Percentiles rank a stretch among this genome's conserved stretches.
These are phyloP conservation scores for Aspergillus mulundensis DNA, from an alignment of 495 filamentous ascomycete species.

Conservation along the genomic window DNA sequence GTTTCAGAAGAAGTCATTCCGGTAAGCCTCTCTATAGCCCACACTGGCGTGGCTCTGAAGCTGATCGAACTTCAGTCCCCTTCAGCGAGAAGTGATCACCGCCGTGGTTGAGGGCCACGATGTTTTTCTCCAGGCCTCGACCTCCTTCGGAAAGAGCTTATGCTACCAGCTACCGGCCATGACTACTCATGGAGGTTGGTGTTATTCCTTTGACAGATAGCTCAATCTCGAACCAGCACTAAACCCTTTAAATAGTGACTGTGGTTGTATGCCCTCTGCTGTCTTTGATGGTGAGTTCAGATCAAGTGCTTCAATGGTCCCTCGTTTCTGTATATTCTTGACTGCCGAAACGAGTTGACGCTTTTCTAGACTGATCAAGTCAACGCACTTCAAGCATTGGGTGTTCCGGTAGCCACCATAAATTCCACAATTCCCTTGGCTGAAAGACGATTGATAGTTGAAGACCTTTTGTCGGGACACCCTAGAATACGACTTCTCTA, in stretches of 20 bases:
- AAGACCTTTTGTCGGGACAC: slow-evolving; percentile 82
- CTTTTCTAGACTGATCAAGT: slow-evolving; percentile 77
- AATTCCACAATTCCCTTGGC: slow-evolving; percentile 69
- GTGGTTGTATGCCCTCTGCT: slow-evolving; percentile 88
- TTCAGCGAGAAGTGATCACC: slow-evolving; percentile 81
- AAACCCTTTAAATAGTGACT: slow-evolving; percentile 54
- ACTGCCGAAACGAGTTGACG: background rate
- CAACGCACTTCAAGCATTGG: slow-evolving; percentile 66
- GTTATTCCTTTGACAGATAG: slow-evolving; percentile 2
- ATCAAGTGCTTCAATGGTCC: background rate
- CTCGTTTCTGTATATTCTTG: background rate
- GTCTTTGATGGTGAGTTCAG: slow-evolving; percentile 71
- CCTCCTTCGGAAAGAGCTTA: slow-evolving; percentile 90
- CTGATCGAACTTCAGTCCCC: slow-evolving; percentile 50
- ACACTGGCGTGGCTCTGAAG: slow-evolving; percentile 12
- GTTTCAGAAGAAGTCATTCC: slow-evolving; percentile 71
- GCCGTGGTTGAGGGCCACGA: slow-evolving; percentile 79
- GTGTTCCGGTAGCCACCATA: slow-evolving; percentile 76
- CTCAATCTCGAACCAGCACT: background rate
- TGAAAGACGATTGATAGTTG: slow-evolving; percentile 65
- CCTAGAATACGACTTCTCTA: slow-evolving; percentile 81
- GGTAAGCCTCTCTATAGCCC: slow-evolving; percentile 40
- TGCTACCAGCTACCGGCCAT: slow-evolving; percentile 93
- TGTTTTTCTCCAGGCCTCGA: slow-evolving; percentile 95
- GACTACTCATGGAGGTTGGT: slow-evolving; percentile 75